These are phyloP conservation scores for Rhizoctonia solani DNA, from an alignment of 1,284 basidiomycete genomes.

Conservation along the genomic window DNA sequence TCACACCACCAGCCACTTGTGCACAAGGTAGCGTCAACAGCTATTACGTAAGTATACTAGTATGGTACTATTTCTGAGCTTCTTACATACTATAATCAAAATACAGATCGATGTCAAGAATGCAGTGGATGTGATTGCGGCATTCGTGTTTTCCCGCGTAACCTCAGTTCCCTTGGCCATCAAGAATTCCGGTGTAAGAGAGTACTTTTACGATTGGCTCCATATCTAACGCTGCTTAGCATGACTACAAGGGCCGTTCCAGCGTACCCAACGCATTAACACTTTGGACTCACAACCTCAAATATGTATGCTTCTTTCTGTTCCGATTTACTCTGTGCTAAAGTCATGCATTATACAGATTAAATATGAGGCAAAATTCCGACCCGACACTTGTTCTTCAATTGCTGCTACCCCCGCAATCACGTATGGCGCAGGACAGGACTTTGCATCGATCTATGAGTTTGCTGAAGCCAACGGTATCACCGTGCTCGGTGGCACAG, in stretches of 20 bases:
- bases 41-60: conserved; percentile 1
- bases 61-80: not conserved
- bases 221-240: not conserved
- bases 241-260: conserved; percentile 31
- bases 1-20: conserved; percentile 9
- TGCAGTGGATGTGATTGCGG: conserved; percentile 50
- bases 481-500: conserved; percentile 40
- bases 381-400: conserved; percentile 34
- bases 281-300: conserved; percentile 35
- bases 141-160: conserved; percentile 50
- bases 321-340: not conserved
- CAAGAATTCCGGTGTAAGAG: conserved; percentile 48
- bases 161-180: conserved; percentile 52
- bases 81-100: not conserved
- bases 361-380: conserved; percentile 33
- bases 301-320: conserved; percentile 20
- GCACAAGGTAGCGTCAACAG: conserved; percentile 18
- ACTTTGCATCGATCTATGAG: conserved; percentile 34
- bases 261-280: conserved; percentile 30
- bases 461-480: conserved; percentile 36
- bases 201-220: not conserved
- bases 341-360: conserved; percentile 11
- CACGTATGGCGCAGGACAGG: conserved; percentile 21
- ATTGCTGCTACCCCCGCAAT: conserved; percentile 25
- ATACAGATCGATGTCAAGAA: conserved; percentile 53